Evolutionary conservation across 2,329 filamentous ascomycete genomes (phyloP).

Genomic region (Botrytis deweyae): DNA sequence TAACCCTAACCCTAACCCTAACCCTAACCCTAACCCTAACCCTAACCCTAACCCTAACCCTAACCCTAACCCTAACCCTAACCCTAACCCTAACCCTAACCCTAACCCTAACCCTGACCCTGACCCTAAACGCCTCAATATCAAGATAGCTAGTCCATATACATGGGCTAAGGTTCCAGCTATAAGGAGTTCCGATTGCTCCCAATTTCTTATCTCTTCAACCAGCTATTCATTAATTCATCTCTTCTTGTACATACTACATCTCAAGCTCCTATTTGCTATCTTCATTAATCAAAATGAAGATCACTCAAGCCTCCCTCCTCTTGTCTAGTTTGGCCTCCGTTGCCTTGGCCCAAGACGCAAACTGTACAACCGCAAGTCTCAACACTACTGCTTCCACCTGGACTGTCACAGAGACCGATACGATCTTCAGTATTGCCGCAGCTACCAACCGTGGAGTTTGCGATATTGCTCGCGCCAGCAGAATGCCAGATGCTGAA

Average conservation of each 20-base stretch:
- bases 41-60: no score
- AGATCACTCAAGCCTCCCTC: background rate
- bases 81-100: no score
- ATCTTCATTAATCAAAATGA: background rate
- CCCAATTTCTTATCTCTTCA: background rate
- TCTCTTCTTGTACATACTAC: background rate
- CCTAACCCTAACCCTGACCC: no score
- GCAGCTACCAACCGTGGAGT: constrained; percentile 1
- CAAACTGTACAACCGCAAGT: background rate
- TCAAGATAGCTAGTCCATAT: background rate
- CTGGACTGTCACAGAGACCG: background rate
- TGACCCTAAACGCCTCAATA: background rate
- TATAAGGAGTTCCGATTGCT: background rate
- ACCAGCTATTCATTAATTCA: background rate
- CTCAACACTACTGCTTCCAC: constrained; percentile 17
- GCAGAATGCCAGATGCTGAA: constrained; percentile 10
- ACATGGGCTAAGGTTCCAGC: background rate
- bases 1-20: no score
- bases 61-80: no score
- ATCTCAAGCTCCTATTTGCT: background rate
- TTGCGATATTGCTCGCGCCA: constrained; percentile 1
- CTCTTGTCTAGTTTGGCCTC: background rate
- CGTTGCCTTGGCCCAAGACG: background rate
- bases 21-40: no score
- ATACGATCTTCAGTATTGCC: constrained; percentile 3